phyloP scores from a whole-genome alignment of 371 early-diverging fungal species.

The Mortierella sp. region DNA sequence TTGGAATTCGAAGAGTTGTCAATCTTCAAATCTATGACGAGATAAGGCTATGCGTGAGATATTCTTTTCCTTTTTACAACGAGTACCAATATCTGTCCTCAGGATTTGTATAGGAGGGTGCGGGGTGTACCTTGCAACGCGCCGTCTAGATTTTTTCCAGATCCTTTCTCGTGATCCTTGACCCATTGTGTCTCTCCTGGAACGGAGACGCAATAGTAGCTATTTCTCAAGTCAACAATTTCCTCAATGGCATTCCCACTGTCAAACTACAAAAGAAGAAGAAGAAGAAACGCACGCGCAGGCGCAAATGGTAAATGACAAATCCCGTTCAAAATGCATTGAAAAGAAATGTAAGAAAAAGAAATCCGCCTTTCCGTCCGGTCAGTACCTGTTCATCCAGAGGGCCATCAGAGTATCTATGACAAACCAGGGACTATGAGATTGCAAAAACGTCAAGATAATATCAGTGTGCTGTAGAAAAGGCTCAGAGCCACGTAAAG shows the following conservation, averaged over 20 bases:
- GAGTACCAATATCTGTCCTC: constrained; percentile 1
- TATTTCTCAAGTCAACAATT: constrained; percentile 45
- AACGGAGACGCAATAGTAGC: constrained; percentile 69
- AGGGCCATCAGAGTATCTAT: constrained; percentile 51
- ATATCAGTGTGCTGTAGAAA: neutral
- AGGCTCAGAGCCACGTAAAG: neutral
- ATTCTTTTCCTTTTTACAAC: too few species aligned
- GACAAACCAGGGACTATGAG: constrained; percentile 32
- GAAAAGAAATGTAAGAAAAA: too few species aligned
- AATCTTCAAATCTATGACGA: constrained; percentile 16
- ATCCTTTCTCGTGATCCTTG: constrained; percentile 28
- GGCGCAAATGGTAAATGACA: too few species aligned
- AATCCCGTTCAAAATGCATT: too few species aligned
- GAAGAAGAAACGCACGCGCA: neutral
- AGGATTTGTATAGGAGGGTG: neutral
- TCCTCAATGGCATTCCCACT: constrained; percentile 15
- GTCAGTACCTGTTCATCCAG: constrained; percentile 16
- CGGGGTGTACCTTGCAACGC: constrained; percentile 18
- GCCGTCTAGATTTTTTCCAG: constrained; percentile 7
- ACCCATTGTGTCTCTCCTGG: constrained; percentile 70
- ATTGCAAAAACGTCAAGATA: neutral
- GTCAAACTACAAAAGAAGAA: neutral
- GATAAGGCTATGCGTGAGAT: neutral
- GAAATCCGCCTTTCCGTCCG: too few species aligned
- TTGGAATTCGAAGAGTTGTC: neutral